Evolutionary conservation across 2,329 filamentous ascomycete species (phyloP).

Genomic region (Alternaria burnsii): DNA sequence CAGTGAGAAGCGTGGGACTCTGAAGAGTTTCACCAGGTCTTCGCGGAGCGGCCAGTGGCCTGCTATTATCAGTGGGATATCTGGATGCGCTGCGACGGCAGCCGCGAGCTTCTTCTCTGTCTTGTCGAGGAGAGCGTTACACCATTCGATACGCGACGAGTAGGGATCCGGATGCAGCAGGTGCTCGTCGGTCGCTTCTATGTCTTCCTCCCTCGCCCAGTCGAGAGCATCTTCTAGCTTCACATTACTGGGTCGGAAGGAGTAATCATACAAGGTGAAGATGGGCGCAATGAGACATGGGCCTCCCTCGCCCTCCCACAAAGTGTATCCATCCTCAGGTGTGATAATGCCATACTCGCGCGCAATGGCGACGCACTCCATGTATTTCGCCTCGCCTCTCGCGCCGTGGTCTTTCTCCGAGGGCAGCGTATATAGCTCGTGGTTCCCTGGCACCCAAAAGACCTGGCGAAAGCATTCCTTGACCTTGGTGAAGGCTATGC

Average conservation of each 20-base stretch:
- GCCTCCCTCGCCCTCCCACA: slow-evolving; percentile 62
- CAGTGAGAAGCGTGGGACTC: slow-evolving; percentile 55
- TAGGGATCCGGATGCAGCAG: slow-evolving; percentile 58
- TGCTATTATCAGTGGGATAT: slow-evolving; percentile 52
- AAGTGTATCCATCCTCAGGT: slow-evolving; percentile 64
- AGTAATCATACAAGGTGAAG: slow-evolving; percentile 69
- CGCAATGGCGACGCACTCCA: slow-evolving; percentile 63
- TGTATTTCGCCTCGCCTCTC: slow-evolving; percentile 63
- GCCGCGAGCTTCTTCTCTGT: slow-evolving; percentile 53
- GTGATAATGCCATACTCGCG: slow-evolving; percentile 62
- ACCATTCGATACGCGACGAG: slow-evolving; percentile 56
- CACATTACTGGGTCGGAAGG: slow-evolving; percentile 62
- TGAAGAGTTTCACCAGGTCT: slow-evolving; percentile 55
- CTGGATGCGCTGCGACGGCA: slow-evolving; percentile 40
- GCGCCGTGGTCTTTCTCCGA: slow-evolving; percentile 49
- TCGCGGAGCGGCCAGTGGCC: slow-evolving; percentile 59
- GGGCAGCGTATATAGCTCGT: slow-evolving; percentile 65
- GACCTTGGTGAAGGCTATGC: slow-evolving; percentile 49
- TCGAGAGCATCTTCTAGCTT: slow-evolving; percentile 57
- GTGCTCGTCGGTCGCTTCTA: slow-evolving; percentile 57
- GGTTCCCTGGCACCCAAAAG: slow-evolving; percentile 67
- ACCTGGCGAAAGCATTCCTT: slow-evolving; percentile 57
- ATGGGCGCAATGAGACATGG: slow-evolving; percentile 63
- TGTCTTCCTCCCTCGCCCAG: slow-evolving; percentile 57
- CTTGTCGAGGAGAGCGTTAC: slow-evolving; percentile 52